Conservation (phyloP, 306 rosid genomes). For the Carpinus fangiana region DNA sequence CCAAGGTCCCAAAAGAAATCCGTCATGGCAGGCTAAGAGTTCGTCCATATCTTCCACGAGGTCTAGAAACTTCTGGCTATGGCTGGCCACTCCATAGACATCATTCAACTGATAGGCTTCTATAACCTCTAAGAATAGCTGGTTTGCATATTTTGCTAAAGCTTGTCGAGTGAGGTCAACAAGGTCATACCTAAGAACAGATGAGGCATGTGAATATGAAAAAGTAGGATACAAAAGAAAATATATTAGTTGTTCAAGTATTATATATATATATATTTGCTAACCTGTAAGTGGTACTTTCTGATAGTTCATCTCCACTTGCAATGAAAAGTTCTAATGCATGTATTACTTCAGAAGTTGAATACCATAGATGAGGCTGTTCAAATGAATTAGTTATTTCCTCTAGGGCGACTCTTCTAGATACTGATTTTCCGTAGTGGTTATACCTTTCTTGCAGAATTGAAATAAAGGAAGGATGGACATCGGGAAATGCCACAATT, state of each 20-base stretch:
- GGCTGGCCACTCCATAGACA: conserved; percentile 33
- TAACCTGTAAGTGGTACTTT: conserved; percentile 62
- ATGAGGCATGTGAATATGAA: conserved; percentile 20
- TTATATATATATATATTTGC: not conserved
- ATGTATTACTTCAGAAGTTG: conserved; percentile 72
- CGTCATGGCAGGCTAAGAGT: conserved; percentile 79
- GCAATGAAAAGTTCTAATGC: conserved; percentile 72
- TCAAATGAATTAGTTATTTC: conserved; percentile 58
- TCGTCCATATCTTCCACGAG: conserved; percentile 73
- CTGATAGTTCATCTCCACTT: conserved; percentile 60
- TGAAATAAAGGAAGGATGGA: conserved; percentile 68
- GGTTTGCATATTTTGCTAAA: conserved; percentile 73
- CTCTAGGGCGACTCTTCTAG: conserved; percentile 32
- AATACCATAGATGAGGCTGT: conserved; percentile 84
- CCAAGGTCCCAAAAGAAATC: conserved; percentile 93
- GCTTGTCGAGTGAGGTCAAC: conserved; percentile 89
- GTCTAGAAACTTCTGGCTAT: conserved; percentile 58
- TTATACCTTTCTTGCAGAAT: conserved; percentile 22
- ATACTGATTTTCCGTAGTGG: conserved; percentile 28
- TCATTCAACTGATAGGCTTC: conserved; percentile 59
- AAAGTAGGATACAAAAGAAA: conserved; percentile 2
- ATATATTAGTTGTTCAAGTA: not conserved
- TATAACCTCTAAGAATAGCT: conserved; percentile 59
- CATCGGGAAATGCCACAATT: conserved; percentile 86
- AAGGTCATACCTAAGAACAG: conserved; percentile 69